Evolutionary conservation across 306 rosid species (phyloP), one percentile per base, ranked within the genome.

Genomic region (Pyrus bretschneideri): DNA sequence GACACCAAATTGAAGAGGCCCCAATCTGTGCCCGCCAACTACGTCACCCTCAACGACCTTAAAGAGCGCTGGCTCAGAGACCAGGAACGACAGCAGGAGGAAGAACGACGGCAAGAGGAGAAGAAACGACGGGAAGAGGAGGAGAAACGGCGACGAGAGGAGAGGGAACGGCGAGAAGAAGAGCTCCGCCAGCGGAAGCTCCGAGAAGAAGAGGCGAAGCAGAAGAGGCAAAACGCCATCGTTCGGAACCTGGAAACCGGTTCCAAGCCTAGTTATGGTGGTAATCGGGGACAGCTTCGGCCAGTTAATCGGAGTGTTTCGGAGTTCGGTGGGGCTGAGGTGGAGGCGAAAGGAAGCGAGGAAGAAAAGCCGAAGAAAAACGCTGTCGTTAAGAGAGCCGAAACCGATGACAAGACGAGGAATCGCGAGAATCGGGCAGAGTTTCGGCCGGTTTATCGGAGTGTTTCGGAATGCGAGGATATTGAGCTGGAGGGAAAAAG

Each of bases 21-120:
- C 22, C 54, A 80, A 18, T 59, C 90, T 72, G 61, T 85, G 19
- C 93, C 96, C 31, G 29, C 91, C 55, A 86, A 93, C 78, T 93
- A 84, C 59, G 85, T 93, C 77, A 83, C 86, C 49, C 54, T 90
- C 46, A 73, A 42, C 69, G 83, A 87, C 0, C 98, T 93, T 68
- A 83, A 81, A 21, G 85, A 87, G 69, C 89, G 86, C 3, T 87
- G 91, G 93, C 83, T 87, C 60, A 33, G 77, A n/a, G 84, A 85
- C 55, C 67, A 87, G 15, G 80, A 82, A 33, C 55, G 17, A 13
- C 29, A 64, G 5, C 77, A 13, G 12, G 59, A 18, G 17, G 12
- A 69, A 11, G 51, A 9, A 44, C 69, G 52, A 27, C 19, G 5
- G 22, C 73, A 27, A 44, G 67, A 31, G 13, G 60, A 25, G 25